phyloP scores from a whole-genome alignment of 2,329 filamentous ascomycete genomes.

The Allantophomopsis lycopodina region DNA sequence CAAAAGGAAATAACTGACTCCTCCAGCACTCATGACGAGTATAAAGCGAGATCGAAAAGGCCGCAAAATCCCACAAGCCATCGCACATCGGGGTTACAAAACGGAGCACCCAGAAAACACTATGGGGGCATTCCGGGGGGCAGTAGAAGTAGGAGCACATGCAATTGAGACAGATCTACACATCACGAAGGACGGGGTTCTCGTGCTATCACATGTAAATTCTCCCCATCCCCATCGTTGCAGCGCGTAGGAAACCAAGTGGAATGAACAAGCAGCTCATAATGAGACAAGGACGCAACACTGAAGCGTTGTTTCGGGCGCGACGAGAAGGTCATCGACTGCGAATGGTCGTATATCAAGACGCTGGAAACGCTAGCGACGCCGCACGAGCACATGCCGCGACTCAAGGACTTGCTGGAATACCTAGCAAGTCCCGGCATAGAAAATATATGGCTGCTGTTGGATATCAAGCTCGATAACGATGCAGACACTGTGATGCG shows the following conservation, averaged over 20 bases:
- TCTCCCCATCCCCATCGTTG: too few relatives aligned
- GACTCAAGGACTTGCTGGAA: slow-evolving; percentile 59
- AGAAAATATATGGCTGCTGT: slow-evolving; percentile 62
- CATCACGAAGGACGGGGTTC: slow-evolving; percentile 66
- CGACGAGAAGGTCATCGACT: slow-evolving; percentile 59
- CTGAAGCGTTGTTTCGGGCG: slow-evolving; percentile 73
- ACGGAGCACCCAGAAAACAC: slow-evolving; percentile 74
- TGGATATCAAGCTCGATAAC: slow-evolving; percentile 80
- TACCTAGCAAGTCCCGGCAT: slow-evolving; percentile 52
- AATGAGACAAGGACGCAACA: slow-evolving; percentile 44
- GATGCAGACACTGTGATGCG: slow-evolving; percentile 56
- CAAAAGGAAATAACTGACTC: background rate
- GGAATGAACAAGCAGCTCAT: background rate
- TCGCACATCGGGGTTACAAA: slow-evolving; percentile 71
- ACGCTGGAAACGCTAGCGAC: slow-evolving; percentile 51
- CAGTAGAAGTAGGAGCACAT: slow-evolving; percentile 60
- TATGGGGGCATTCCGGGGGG: slow-evolving; percentile 62
- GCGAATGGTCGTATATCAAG: slow-evolving; percentile 61
- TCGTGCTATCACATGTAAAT: slow-evolving; percentile 68
- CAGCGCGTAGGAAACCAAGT: too few relatives aligned
- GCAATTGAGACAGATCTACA: slow-evolving; percentile 85
- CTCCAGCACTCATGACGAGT: slow-evolving; percentile 11
- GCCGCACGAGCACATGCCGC: slow-evolving; percentile 60
- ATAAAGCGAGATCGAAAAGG: slow-evolving; percentile 10
- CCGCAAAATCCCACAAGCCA: slow-evolving; percentile 46